Conservation (phyloP, 768 basidiomycete species). For the Tricholomella constricta region DNA sequence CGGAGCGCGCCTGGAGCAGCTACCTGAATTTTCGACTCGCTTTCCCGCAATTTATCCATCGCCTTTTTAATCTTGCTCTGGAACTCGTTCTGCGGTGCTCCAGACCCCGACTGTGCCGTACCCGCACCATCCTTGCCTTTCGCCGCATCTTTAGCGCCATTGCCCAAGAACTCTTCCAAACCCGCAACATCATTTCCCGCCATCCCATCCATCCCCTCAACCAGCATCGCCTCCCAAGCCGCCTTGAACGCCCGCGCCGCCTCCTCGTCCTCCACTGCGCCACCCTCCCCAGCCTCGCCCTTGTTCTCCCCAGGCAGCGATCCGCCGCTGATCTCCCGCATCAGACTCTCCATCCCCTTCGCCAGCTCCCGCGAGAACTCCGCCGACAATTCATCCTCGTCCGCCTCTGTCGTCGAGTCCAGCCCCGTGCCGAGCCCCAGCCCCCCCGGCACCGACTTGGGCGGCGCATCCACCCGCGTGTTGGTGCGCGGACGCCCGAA, state of each 20-base stretch:
- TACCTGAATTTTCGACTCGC: constrained; percentile 57
- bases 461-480: constrained; percentile 47
- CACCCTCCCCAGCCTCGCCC: constrained; percentile 25
- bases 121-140: neutral
- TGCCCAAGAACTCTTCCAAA: constrained; percentile 17
- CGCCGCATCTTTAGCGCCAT: neutral
- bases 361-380: constrained; percentile 50
- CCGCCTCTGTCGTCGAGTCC: constrained; percentile 30
- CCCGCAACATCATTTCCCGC: constrained; percentile 22
- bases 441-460: constrained; percentile 39
- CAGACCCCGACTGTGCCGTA: neutral
- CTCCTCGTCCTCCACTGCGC: constrained; percentile 29
- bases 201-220: constrained; percentile 58
- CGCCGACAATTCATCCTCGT: constrained; percentile 42
- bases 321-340: constrained; percentile 46
- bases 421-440: constrained; percentile 24
- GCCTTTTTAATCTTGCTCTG: constrained; percentile 70
- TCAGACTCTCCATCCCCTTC: constrained; percentile 52
- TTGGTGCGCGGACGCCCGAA: constrained; percentile 46
- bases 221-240: constrained; percentile 73
- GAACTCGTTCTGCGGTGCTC: constrained; percentile 45
- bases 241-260: constrained; percentile 48
- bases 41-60: constrained; percentile 71
- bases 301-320: constrained; percentile 9
- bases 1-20: constrained; percentile 10